phyloP scores from a whole-genome alignment of 352 stramenopile genomes.

The Phytophthora chlamydospora region DNA sequence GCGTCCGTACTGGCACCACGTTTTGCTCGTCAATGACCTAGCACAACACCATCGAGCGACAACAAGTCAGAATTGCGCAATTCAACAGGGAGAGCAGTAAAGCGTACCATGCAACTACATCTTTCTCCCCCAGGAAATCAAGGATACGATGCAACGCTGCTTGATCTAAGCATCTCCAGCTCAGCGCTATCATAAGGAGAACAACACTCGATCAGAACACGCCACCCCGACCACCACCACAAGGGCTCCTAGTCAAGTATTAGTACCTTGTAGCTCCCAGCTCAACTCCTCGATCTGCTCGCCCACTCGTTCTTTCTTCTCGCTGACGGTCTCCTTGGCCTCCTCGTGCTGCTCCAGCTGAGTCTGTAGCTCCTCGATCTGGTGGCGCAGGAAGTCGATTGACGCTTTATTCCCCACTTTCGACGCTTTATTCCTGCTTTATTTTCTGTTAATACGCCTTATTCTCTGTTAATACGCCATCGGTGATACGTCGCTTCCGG shows the following conservation, averaged over 20 bases:
- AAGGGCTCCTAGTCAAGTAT: not conserved
- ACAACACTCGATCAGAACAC: not conserved
- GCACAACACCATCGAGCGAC: not conserved
- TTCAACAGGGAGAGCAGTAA: not conserved
- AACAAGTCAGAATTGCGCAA: not conserved
- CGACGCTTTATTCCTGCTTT: too few species aligned
- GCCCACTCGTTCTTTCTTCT: slow-evolving; percentile 47
- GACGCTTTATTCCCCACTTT: too few species aligned
- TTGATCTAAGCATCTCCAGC: slow-evolving; percentile 54
- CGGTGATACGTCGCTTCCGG: too few species aligned
- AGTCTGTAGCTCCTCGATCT: slow-evolving; percentile 64
- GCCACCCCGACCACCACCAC: not conserved
- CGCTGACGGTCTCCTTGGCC: slow-evolving; percentile 34
- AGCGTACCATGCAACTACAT: slow-evolving; percentile 48
- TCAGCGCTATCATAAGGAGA: slow-evolving; percentile 38
- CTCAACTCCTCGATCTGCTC: slow-evolving; percentile 62
- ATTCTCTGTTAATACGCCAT: too few species aligned
- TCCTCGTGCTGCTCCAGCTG: slow-evolving; percentile 47
- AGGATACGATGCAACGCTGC: slow-evolving; percentile 36
- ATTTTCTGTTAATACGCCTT: too few species aligned
- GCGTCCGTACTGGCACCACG: slow-evolving; percentile 39
- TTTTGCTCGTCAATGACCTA: slow-evolving; percentile 56
- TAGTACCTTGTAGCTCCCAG: slow-evolving; percentile 73
- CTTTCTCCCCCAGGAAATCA: slow-evolving; percentile 32
- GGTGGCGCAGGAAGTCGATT: slow-evolving; percentile 57